Percentiles rank a stretch among this genome's conserved stretches.
These are phyloP conservation scores for Trichomonascus vanleenenianus DNA, from an alignment of 805 yeast species.

Conservation along the genomic window DNA sequence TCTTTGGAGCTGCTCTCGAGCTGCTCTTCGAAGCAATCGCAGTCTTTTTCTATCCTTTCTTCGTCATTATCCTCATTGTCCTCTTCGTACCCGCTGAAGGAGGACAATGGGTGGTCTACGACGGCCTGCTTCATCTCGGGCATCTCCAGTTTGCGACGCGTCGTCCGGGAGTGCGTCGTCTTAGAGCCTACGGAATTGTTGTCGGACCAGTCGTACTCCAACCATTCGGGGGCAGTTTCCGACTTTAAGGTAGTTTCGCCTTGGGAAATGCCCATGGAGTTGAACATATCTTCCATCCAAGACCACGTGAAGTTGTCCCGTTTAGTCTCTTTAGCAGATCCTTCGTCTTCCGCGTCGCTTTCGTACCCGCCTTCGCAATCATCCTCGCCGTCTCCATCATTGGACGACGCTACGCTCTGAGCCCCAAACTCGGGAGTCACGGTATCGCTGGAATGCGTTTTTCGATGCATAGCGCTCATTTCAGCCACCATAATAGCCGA, in stretches of 20 bases:
- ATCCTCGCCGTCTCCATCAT: not conserved
- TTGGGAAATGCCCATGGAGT: not conserved
- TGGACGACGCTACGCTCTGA: not conserved
- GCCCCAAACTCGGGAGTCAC: not conserved
- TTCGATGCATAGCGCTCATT: not conserved
- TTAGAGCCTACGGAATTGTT: not conserved
- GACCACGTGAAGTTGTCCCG: slow-evolving; percentile 2
- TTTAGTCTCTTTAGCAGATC: not conserved
- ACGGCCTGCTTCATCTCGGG: slow-evolving; percentile 2
- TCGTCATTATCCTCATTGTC: slow-evolving; percentile 10
- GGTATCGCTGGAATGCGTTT: not conserved
- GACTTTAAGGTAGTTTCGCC: not conserved
- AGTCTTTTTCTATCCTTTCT: not conserved
- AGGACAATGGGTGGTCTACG: slow-evolving; percentile 7
- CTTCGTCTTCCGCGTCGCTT: not conserved
- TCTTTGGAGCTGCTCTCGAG: too few relatives aligned
- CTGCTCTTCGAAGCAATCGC: not conserved
- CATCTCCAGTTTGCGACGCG: not conserved
- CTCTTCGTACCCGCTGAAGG: slow-evolving; percentile 4
- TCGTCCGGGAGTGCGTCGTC: not conserved
- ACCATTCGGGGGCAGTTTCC: not conserved
- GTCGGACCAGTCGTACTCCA: not conserved
- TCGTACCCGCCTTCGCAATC: slow-evolving; percentile 2
- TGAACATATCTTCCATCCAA: slow-evolving; percentile 2
- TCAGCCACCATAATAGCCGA: too few relatives aligned